These are phyloP conservation scores for Diplotaxis tenuifolia DNA, from an alignment of 345 rosid species.

Conservation along the genomic window DNA sequence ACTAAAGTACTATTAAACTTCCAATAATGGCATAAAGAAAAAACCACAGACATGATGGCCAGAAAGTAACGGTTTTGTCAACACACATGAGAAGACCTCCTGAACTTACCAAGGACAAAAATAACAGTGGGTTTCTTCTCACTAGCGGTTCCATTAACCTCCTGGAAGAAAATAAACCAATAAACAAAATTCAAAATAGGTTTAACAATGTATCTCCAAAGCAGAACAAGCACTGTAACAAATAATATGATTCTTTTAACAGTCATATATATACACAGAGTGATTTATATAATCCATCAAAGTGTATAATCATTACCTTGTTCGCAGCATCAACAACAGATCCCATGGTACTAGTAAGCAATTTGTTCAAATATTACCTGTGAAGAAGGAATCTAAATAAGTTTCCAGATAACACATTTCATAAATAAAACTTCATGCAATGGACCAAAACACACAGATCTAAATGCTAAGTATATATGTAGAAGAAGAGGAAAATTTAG, in stretches of 20 bases:
- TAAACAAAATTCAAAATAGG: neutral
- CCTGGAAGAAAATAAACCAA: slow-evolving; percentile 44
- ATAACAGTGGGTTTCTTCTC: slow-evolving; percentile 74
- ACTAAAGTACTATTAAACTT: too few relatives aligned
- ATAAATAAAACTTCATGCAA: neutral
- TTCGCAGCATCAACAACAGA: slow-evolving; percentile 49
- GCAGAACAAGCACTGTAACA: neutral
- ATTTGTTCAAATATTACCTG: slow-evolving; percentile 17
- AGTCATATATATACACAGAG: too few relatives aligned
- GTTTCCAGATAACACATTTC: neutral
- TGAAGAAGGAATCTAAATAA: neutral
- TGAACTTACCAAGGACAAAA: slow-evolving; percentile 78
- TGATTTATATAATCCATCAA: neutral
- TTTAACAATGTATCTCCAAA: neutral
- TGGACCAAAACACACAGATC: neutral
- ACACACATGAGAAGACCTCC: neutral
- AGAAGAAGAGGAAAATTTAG: too few relatives aligned
- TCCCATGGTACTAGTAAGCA: slow-evolving; percentile 52
- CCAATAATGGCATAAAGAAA: neutral
- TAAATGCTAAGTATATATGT: neutral
- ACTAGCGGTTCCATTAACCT: slow-evolving; percentile 44
- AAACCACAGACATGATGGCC: neutral
- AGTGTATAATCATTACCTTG: slow-evolving; percentile 43
- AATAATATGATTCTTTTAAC: neutral
- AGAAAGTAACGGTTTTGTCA: neutral